Base-by-base conservation (phyloP, 768 basidiomycete genomes). In the Scleroderma bovista region DNA sequence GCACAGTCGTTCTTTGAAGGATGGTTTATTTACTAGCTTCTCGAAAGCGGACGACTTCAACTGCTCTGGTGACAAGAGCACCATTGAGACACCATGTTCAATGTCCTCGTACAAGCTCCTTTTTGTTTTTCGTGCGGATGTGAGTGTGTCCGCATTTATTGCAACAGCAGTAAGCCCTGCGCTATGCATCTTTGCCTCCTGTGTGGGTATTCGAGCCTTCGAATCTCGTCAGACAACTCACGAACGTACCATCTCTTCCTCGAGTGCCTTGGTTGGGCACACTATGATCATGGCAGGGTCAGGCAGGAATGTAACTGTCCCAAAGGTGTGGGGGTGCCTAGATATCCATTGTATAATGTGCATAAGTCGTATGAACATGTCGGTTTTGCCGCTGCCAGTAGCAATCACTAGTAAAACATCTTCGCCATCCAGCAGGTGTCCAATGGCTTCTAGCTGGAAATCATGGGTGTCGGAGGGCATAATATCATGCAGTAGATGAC, bases 211-310 rank as follows among this genome's bases (percentile, higher is more conserved):
- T 29, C 26, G 9, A 29, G 26, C 26, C 26, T 5, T 9, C 9
- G 26, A 29, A 29, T 29, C 26, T 29, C 9, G 26, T 29, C 5
- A 5, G 9, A 29, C 12, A 37, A 17, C 29, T 44, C 37, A 26
- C 26, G 42, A 17, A 47, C 59, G 31, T 31, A 64, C 61, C 63
- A 62, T 60, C 40, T 64, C 56, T 23, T 58, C n/a, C n/a, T n/a
- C n/a, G n/a, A n/a, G 46, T 2, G 58, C 57, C 41, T 58, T 63
- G 3, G 60, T 65, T 15, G 61, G 63, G 31, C 52, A 53, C 19
- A 63, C 42, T 24, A 63, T 37, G 7, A 61, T 22, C 57, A 63
- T 57, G 1, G 43, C 55, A 2, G 57, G n/a, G 43, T 58, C 50
- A 9, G 29, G 6, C 16, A 55, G 57, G 26, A 4, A 19, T 17